Evolutionary conservation across 1,139 yeast genomes (phyloP), one percentile per base, ranked within the genome.

Genomic region (Pneumocystis canis): DNA sequence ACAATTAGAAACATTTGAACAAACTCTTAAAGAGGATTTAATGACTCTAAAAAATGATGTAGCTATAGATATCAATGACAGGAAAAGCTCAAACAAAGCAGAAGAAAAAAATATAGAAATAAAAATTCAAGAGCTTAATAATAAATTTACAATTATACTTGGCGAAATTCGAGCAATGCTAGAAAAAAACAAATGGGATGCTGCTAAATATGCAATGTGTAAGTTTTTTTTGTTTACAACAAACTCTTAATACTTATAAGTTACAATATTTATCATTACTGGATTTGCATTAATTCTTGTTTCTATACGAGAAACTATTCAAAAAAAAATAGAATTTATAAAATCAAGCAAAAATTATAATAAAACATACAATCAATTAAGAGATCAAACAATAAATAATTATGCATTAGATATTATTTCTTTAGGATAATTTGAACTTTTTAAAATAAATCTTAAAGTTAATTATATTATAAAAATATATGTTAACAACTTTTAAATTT

Each of bases 31-130:
- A 66, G 89, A 85, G 66, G 81, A 83, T 66, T 79, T 86, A 65
- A 81, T 87, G 71, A 81, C 82, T 65, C 72, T 80, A 69, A 82
- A 82, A 65, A 87, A 89, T 69, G 92, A 89, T 67, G 81, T 89
- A 47, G 88, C 85, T 71, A 89, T 92, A 70, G 89, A 89, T 20
- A 80, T 89, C 62, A 86, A 88, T 71, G 96, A 90, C 70, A 92
- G 90, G 68, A 87, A 85, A 70, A 87, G 88, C 66, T 89, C 88
- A 66, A 89, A 89, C 66, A 85, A 95, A 1, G 79, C 87, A 47
- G 83, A 84, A 67, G 87, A 88, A 60, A 86, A 86, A 70, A 77
- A 79, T 61, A 79, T 88, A 56, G 84, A 85, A 69, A 76, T 88
- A 67, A 79, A 82, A 68, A 83, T 89, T 63, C 95, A 89, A 71